Percentiles rank a stretch among this genome's conserved stretches.
Evolutionary conservation across 2,329 filamentous ascomycete genomes (phyloP).

Genomic region (Chaetomium olivaceum): DNA sequence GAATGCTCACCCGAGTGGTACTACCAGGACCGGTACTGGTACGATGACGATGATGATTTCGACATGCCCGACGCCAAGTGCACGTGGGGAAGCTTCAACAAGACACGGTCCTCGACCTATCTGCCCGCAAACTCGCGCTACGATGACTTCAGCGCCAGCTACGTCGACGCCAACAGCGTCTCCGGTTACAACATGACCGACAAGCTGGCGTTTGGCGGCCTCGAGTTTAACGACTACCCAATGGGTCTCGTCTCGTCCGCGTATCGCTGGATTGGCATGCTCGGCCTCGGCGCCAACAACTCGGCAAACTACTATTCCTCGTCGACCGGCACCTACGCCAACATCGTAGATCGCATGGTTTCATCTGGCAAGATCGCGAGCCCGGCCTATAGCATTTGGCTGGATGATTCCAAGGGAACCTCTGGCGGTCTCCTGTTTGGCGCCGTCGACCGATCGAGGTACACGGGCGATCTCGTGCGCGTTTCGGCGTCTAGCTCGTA

Average conservation of each 20-base stretch:
- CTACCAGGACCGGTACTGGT: neutral
- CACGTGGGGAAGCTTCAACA: constrained; percentile 34
- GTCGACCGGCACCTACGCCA: constrained; percentile 27
- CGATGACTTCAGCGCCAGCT: constrained; percentile 17
- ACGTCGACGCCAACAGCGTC: constrained; percentile 23
- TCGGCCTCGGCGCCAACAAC: constrained; percentile 37
- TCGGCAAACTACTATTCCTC: constrained; percentile 20
- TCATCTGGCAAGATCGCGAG: constrained; percentile 34
- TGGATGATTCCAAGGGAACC: constrained; percentile 34
- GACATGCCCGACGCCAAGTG: constrained; percentile 20
- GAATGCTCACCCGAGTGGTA: constrained; percentile 20
- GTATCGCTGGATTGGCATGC: constrained; percentile 31
- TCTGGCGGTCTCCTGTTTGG: constrained; percentile 38
- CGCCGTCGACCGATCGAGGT: constrained; percentile 37
- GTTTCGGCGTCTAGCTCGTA: constrained; percentile 15
- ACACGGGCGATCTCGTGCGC: constrained; percentile 32
- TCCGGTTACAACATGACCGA: constrained; percentile 36
- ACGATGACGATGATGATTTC: constrained; percentile 4
- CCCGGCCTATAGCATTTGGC: constrained; percentile 39
- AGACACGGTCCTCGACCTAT: constrained; percentile 30
- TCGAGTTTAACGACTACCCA: constrained; percentile 34
- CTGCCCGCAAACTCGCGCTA: constrained; percentile 23
- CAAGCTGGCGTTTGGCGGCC: constrained; percentile 32
- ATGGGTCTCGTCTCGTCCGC: constrained; percentile 34
- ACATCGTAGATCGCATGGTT: constrained; percentile 34